These are phyloP conservation scores for Cystobasidium slooffiae DNA, from an alignment of 1,284 basidiomycete species.

Conservation along the genomic window DNA sequence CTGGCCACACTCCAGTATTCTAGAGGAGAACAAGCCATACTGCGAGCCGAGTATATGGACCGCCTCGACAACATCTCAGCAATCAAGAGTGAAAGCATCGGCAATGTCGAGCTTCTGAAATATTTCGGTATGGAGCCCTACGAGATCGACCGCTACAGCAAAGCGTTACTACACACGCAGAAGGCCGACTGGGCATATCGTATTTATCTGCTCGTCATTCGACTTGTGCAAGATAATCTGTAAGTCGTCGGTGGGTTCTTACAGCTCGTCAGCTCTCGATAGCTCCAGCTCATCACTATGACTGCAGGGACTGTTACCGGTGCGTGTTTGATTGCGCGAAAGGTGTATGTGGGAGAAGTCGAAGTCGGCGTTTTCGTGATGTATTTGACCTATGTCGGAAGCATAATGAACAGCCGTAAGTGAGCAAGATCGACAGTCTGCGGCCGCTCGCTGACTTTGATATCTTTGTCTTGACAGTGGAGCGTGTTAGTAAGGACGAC, in stretches of 20 bases:
- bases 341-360: slow-evolving; percentile 63
- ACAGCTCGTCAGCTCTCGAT: too few species aligned
- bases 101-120: slow-evolving; percentile 78
- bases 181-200: slow-evolving; percentile 54
- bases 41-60: slow-evolving; percentile 9
- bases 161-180: slow-evolving; percentile 75
- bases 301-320: slow-evolving; percentile 71
- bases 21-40: neutral
- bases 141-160: slow-evolving; percentile 74
- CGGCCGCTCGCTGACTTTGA: neutral
- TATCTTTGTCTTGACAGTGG: neutral
- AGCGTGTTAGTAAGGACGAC: neutral
- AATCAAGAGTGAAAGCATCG: slow-evolving; percentile 60
- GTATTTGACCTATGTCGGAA: slow-evolving; percentile 70
- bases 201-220: neutral
- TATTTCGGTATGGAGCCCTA: slow-evolving; percentile 81
- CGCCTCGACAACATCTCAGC: slow-evolving; percentile 9
- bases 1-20: neutral
- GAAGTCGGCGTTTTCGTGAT: slow-evolving; percentile 67
- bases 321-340: slow-evolving; percentile 71
- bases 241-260: slow-evolving; percentile 6
- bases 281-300: slow-evolving; percentile 63
- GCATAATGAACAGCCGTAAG: slow-evolving; percentile 12
- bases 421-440: neutral
- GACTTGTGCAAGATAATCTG: neutral